phyloP scores from a whole-genome alignment of 129 eudicot species.

The Heracleum sosnowskyi region DNA sequence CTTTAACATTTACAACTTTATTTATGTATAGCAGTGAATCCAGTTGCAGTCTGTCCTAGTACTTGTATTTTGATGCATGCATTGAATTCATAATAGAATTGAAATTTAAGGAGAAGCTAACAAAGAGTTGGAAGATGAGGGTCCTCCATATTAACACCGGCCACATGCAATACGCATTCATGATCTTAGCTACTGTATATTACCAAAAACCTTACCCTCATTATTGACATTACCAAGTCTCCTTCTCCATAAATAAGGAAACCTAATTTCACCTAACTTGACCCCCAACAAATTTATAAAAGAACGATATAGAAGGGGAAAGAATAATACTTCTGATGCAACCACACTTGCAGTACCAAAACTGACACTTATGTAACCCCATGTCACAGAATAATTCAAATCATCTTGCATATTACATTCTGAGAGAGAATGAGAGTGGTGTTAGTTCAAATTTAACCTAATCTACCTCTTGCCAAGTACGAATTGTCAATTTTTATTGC shows the following conservation, averaged over 20 bases:
- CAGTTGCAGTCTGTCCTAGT: not conserved
- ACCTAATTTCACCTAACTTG: conserved; percentile 16
- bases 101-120: not conserved
- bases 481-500: not conserved
- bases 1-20: not conserved
- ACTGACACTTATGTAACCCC: not conserved
- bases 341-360: not conserved
- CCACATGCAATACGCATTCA: conserved; percentile 39
- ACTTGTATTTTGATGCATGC: not conserved
- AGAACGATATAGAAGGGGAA: not conserved
- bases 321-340: not conserved
- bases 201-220: conserved; percentile 6
- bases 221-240: conserved; percentile 22
- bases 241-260: conserved; percentile 17
- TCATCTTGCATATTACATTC: not conserved
- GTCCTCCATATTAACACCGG: conserved; percentile 26
- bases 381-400: not conserved
- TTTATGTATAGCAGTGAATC: not conserved
- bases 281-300: conserved; percentile 3
- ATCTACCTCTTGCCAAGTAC: not conserved
- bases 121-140: conserved; percentile 8
- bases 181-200: not conserved
- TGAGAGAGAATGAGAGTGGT: not conserved
- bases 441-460: not conserved
- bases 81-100: not conserved